Conservation (phyloP, 164 flowering plant genomes). For the Berberis vulgaris region DNA sequence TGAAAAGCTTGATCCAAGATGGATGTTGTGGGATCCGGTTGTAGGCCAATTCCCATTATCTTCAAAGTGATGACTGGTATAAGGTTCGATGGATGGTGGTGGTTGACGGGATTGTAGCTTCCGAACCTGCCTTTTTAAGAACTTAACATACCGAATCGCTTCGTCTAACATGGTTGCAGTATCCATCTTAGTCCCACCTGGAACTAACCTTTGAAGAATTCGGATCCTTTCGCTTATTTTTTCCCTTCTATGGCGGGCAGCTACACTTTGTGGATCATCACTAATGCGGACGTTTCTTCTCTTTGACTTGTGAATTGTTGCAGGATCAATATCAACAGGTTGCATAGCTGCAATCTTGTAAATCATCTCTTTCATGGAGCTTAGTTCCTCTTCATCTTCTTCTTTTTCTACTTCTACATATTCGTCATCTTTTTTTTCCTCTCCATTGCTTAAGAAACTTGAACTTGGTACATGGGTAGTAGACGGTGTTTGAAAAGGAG, state of each 20-base stretch:
- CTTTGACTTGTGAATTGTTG: constrained; percentile 44
- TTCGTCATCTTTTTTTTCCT: neutral
- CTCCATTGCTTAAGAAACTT: neutral
- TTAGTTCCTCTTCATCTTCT: constrained; percentile 53
- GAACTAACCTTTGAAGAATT: constrained; percentile 41
- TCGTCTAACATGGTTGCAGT: constrained; percentile 90
- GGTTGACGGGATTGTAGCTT: constrained; percentile 32
- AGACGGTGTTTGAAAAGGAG: constrained; percentile 15
- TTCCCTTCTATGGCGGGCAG: constrained; percentile 73
- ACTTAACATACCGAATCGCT: constrained; percentile 82
- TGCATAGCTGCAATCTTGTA: constrained; percentile 17
- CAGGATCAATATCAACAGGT: too few species aligned
- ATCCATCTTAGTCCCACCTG: constrained; percentile 87
- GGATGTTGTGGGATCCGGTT: neutral
- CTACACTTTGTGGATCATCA: constrained; percentile 86
- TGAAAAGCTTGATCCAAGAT: constrained; percentile 1
- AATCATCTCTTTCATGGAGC: constrained; percentile 89
- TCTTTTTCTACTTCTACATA: constrained; percentile 8
- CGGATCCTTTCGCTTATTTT: constrained; percentile 72
- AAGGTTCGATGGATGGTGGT: neutral
- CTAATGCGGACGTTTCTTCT: constrained; percentile 73
- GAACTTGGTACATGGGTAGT: neutral
- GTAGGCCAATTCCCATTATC: too few species aligned
- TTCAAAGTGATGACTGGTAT: too few species aligned
- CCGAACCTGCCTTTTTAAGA: constrained; percentile 59